These are phyloP conservation scores for Pseudogymnoascus sp. DNA, from an alignment of 2,329 filamentous ascomycete species.

Conservation along the genomic window DNA sequence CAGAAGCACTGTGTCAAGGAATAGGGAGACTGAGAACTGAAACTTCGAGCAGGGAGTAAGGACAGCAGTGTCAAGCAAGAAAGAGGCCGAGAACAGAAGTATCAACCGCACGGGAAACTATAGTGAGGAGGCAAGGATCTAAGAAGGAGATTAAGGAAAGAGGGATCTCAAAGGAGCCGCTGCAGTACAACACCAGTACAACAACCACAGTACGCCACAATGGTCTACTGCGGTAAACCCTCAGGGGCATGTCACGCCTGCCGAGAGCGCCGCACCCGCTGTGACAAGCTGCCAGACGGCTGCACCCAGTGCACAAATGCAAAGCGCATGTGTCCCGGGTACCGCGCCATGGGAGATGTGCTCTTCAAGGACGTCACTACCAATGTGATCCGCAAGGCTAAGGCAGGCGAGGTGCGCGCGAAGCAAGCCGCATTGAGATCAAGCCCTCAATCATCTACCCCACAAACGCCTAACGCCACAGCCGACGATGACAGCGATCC, in stretches of 20 bases:
- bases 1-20: background rate
- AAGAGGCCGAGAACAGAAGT: no score
- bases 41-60: background rate
- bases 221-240: constrained; percentile 55
- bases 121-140: background rate
- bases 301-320: constrained; percentile 52
- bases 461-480: background rate
- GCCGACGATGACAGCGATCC: background rate
- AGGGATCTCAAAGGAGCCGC: background rate
- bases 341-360: constrained; percentile 49
- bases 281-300: constrained; percentile 45
- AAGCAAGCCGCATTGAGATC: constrained; percentile 12
- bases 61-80: background rate
- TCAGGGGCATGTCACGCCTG: constrained; percentile 52
- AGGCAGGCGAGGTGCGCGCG: constrained; percentile 29
- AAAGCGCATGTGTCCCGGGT: constrained; percentile 47
- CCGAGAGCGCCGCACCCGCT: constrained; percentile 50
- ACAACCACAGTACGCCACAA: constrained; percentile 23
- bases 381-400: constrained; percentile 48
- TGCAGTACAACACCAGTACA: constrained; percentile 1
- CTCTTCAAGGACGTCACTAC: constrained; percentile 54
- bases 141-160: background rate
- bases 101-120: no score
- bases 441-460: background rate
- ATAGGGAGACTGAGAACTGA: background rate